Percentiles rank a stretch among this genome's conserved stretches.
Conservation (phyloP, 1,284 basidiomycete genomes). For the Trametes pubescens region DNA sequence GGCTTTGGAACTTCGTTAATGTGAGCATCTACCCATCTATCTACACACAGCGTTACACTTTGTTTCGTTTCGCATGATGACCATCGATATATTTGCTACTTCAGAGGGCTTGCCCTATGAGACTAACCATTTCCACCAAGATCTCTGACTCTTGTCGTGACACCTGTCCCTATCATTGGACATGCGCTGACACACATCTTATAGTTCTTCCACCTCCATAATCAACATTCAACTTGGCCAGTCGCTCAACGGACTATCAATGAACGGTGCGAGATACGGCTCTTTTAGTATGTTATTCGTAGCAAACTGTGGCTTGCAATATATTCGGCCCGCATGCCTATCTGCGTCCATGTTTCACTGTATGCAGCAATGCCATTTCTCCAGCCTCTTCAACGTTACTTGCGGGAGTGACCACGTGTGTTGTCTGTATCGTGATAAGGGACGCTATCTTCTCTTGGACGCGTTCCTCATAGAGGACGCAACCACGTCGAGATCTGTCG, state of each 20-base stretch:
- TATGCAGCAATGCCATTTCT: not conserved
- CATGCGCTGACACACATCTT: not conserved
- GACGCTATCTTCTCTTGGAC: not conserved
- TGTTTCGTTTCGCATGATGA: constrained; percentile 49
- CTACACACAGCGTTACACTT: not conserved
- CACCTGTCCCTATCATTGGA: not conserved
- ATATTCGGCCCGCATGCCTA: constrained; percentile 10
- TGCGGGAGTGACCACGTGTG: not conserved
- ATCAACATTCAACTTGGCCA: too few relatives aligned
- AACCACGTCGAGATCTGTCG: not conserved
- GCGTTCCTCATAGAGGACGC: not conserved
- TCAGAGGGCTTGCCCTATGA: constrained; percentile 80
- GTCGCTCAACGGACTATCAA: too few relatives aligned
- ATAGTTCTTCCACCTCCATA: not conserved
- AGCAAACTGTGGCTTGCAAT: not conserved
- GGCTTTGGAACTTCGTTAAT: too few relatives aligned
- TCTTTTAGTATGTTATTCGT: not conserved
- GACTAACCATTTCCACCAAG: constrained; percentile 76
- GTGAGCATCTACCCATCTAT: not conserved
- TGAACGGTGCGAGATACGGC: too few relatives aligned
- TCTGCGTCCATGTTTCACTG: not conserved
- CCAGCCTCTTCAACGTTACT: not conserved
- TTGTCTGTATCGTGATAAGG: not conserved
- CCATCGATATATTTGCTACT: constrained; percentile 81
- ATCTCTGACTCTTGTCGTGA: constrained; percentile 63